Base-by-base conservation (phyloP, 192 early-diverging fungal genomes). In the Backusella sp. region DNA sequence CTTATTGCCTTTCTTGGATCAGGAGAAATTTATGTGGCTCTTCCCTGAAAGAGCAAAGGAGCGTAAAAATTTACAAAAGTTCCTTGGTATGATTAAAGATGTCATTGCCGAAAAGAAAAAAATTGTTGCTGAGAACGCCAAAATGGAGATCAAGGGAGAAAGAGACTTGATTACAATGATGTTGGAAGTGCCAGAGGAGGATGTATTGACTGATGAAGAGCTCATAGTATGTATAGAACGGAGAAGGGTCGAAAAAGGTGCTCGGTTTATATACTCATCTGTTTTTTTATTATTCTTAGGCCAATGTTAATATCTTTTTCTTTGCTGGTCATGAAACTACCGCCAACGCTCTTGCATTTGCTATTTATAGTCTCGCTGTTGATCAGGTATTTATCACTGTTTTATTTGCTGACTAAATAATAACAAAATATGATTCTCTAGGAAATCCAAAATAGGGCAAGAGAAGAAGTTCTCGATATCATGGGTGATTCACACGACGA, bases 361-460 rank as follows among this genome's bases (percentile, higher is more conserved):
- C 84, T 32, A 77, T 89, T 44, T 83, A 82, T 56, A 79, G 84
- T 67, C 80, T 90, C 17, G 89, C 88, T n/a, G 76, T 70, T 42
- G 76, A 89, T 17, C 71, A 37, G 8, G 76, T 76, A 71, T 70
- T 53, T 42, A 52, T 75, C 32, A 42, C 44, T 62, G 23, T 23
- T 56, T n/a, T 62, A 12, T 28, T 11, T 17, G 0, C 46, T 49
- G 46, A 6, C 46, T n/a, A 49, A 49, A n/a, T 49, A 49, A n/a
- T n/a, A 49, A 49, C 19, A 15, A 11, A n/a, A n/a, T 62, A 69
- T 62, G 15, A 62, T 12, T 39, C 66, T 84, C n/a, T 66, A 72
- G 39, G 77, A 87, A 2, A 83, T 90, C 44, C 89, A 91, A 81
- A 52, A 83, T 12, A 89, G 84, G 70, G 89, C 87, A 21, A 83